Percentiles rank a stretch among this genome's conserved stretches.
Evolutionary conservation across 371 early-diverging fungal species (phyloP).

Genomic region (Circinella minor): DNA sequence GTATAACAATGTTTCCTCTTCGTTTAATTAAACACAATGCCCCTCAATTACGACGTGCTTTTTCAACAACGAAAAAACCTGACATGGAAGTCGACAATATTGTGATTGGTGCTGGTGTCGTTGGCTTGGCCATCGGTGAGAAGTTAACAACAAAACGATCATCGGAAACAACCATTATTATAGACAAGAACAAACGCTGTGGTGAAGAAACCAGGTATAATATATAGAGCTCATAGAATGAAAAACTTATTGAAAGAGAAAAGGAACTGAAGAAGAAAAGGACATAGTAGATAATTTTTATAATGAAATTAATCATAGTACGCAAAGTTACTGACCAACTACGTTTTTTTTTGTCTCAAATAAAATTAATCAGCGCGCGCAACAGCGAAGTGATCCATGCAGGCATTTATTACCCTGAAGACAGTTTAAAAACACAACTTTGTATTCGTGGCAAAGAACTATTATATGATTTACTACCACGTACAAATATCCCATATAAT

Average conservation of each 20-base stretch:
- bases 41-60: background rate
- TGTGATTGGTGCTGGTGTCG: slow-evolving; percentile 83
- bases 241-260: background rate
- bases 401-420: slow-evolving; percentile 84
- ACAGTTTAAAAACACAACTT: slow-evolving; percentile 78
- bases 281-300: no score
- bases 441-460: slow-evolving; percentile 80
- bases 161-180: slow-evolving; percentile 56
- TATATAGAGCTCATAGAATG: no score
- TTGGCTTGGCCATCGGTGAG: slow-evolving; percentile 78
- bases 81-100: slow-evolving; percentile 70
- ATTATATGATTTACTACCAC: slow-evolving; percentile 67
- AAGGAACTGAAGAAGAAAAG: no score
- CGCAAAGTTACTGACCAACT: no score
- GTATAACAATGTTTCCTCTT: background rate
- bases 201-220: slow-evolving; percentile 76
- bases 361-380: slow-evolving; percentile 61
- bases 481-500: slow-evolving; percentile 53
- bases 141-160: slow-evolving; percentile 53
- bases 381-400: slow-evolving; percentile 95
- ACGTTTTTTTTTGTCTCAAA: no score
- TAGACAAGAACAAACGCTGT: slow-evolving; percentile 66
- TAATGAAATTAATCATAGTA: no score
- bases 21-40: background rate
- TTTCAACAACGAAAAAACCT: slow-evolving; percentile 18